Conservation (phyloP, 148 eudicot genomes). For the Fagopyrum esculentum region DNA sequence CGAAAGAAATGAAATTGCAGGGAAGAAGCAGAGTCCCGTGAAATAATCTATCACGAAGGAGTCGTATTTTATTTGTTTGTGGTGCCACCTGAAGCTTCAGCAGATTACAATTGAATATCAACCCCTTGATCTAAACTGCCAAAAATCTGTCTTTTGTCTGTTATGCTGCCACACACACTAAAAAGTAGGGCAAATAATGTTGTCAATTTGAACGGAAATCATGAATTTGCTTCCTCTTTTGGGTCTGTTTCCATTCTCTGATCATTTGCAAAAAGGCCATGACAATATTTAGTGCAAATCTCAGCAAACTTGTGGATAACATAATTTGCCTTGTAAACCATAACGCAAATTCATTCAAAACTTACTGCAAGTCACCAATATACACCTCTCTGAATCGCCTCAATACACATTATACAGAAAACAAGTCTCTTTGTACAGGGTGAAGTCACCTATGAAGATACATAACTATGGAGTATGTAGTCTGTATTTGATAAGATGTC, state of each 20-base stretch:
- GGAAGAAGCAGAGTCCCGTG: conserved; percentile 10
- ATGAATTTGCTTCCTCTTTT: background rate
- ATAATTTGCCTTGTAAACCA: background rate
- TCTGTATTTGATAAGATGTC: background rate
- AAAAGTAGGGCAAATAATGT: background rate
- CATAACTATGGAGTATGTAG: background rate
- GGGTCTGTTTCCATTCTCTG: background rate
- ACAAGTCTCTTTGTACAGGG: conserved; percentile 7
- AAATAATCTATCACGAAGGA: background rate
- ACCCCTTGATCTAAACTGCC: conserved; percentile 10
- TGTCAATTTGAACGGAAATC: background rate
- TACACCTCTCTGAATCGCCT: background rate
- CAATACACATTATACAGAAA: background rate
- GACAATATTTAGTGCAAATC: background rate
- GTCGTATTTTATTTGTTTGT: conserved; percentile 5
- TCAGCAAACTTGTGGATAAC: background rate
- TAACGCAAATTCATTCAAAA: background rate
- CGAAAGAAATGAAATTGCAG: background rate
- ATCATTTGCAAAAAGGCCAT: background rate
- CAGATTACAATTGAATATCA: conserved; percentile 4
- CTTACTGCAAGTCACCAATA: background rate
- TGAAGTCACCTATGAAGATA: conserved; percentile 1
- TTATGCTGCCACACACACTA: conserved; percentile 2
- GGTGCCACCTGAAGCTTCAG: conserved; percentile 4
- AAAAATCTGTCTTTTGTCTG: background rate